Percentiles rank a stretch among this genome's conserved stretches.
Evolutionary conservation across 2,329 filamentous ascomycete genomes (phyloP).

Genomic region (Sordariomycetes sp.): DNA sequence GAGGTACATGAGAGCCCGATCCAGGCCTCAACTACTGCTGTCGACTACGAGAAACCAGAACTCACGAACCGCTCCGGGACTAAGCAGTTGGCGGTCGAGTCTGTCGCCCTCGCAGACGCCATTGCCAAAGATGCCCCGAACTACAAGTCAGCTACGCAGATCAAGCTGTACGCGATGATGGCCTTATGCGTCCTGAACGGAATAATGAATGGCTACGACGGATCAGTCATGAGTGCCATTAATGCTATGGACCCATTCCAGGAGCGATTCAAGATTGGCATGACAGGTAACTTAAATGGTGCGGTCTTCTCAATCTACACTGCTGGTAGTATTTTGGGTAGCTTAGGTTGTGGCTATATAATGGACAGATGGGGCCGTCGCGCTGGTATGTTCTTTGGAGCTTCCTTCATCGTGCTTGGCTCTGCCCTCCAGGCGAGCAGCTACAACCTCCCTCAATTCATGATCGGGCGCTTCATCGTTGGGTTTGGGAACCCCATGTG

Average conservation of each 20-base stretch:
- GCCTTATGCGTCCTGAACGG: constrained; percentile 9
- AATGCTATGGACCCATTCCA: constrained; percentile 12
- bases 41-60: constrained; percentile 6
- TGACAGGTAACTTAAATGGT: constrained; percentile 10
- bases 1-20: constrained; percentile 4
- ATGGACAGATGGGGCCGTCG: constrained; percentile 11
- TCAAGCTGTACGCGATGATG: constrained; percentile 11
- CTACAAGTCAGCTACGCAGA: constrained; percentile 6
- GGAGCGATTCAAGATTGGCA: constrained; percentile 9
- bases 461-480: constrained; percentile 9
- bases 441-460: constrained; percentile 8
- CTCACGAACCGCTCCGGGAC: constrained; percentile 4
- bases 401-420: constrained; percentile 7
- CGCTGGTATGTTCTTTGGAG: constrained; percentile 9
- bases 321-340: constrained; percentile 8
- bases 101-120: constrained; percentile 10
- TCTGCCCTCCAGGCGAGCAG: constrained; percentile 10
- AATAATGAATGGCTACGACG: constrained; percentile 8
- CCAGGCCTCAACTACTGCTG: constrained; percentile 7
- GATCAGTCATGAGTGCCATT: constrained; percentile 12
- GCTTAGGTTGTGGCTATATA: constrained; percentile 8
- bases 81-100: constrained; percentile 9
- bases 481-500: constrained; percentile 6
- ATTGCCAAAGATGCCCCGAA: constrained; percentile 10
- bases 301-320: constrained; percentile 19